A percentile compares a stretch with the other conserved stretches of the same genome.
These are phyloP conservation scores for Podila clonocystis DNA, from an alignment of 192 early-diverging fungal species.

Conservation along the genomic window DNA sequence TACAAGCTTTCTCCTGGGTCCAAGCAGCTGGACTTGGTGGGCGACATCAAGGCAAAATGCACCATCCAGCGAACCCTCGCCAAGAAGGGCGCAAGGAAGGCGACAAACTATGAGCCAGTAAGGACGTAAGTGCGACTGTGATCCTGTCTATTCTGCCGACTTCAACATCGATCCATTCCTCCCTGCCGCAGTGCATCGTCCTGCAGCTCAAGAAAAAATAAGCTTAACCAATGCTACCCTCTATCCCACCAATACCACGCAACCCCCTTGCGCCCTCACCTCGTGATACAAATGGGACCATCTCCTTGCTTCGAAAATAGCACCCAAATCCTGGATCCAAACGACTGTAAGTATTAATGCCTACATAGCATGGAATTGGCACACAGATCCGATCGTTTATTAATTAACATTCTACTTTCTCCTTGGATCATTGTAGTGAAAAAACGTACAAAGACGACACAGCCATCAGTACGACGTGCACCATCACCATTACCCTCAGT, in stretches of 20 bases:
- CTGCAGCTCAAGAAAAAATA: background rate
- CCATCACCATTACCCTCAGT: conserved; percentile 33
- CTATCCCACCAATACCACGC: too few species aligned
- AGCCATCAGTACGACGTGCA: conserved; percentile 19
- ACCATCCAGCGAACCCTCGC: conserved; percentile 35
- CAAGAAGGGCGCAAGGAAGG: conserved; percentile 36
- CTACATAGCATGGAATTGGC: too few species aligned
- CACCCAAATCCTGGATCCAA: conserved; percentile 33
- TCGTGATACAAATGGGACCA: too few species aligned
- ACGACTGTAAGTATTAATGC: conserved; percentile 27
- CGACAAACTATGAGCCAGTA: conserved; percentile 24
- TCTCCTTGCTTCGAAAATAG: background rate
- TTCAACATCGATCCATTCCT: background rate
- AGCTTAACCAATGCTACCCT: too few species aligned
- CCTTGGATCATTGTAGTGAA: conserved; percentile 16
- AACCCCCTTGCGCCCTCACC: too few species aligned
- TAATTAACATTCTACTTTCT: background rate
- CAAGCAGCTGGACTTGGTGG: conserved; percentile 44
- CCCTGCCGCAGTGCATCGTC: background rate
- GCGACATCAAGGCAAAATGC: conserved; percentile 35
- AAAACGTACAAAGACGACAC: conserved; percentile 22
- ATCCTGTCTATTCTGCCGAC: background rate
- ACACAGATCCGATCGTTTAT: too few species aligned
- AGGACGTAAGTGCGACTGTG: conserved; percentile 26
- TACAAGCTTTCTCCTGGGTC: conserved; percentile 23